Conservation (phyloP, 495 filamentous ascomycete species). For the Usnea hakonensis region DNA sequence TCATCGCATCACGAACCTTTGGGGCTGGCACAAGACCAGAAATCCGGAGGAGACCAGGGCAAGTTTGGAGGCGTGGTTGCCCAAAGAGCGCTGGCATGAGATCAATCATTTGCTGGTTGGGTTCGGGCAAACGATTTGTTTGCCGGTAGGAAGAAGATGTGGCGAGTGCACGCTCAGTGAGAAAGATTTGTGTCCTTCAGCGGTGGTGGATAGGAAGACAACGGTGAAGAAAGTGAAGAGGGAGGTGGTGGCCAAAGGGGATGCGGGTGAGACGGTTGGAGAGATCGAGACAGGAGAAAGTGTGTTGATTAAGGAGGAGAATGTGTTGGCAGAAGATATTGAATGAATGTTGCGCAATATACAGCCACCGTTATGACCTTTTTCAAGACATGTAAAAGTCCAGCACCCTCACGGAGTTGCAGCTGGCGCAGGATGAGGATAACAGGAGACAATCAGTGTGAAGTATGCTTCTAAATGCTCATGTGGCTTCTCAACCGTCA, state of each 20-base stretch:
- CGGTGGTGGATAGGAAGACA: constrained; percentile 41
- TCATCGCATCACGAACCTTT: constrained; percentile 89
- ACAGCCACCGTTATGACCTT: background rate
- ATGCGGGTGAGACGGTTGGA: constrained; percentile 54
- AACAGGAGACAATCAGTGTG: too few species aligned
- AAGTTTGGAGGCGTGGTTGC: constrained; percentile 76
- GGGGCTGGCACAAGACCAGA: constrained; percentile 85
- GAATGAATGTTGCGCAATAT: background rate
- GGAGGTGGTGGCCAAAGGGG: constrained; percentile 32
- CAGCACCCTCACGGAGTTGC: too few species aligned
- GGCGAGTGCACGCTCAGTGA: constrained; percentile 73
- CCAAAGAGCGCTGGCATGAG: constrained; percentile 82
- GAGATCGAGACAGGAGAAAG: constrained; percentile 37
- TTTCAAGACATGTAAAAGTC: background rate
- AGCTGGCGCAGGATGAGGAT: too few species aligned
- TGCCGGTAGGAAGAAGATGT: constrained; percentile 71
- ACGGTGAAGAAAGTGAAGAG: constrained; percentile 39
- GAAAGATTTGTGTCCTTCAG: constrained; percentile 68
- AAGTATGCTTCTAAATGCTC: too few species aligned
- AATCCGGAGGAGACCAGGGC: constrained; percentile 78
- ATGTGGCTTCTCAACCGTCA: too few species aligned
- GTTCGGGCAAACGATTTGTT: constrained; percentile 79
- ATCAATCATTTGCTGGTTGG: constrained; percentile 91
- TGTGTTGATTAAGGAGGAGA: constrained; percentile 46
- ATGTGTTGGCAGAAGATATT: constrained; percentile 32